Percentiles rank a stretch among this genome's conserved stretches.
These are phyloP conservation scores for Eucalyptus decipiens DNA, from an alignment of 345 rosid species.

Conservation along the genomic window DNA sequence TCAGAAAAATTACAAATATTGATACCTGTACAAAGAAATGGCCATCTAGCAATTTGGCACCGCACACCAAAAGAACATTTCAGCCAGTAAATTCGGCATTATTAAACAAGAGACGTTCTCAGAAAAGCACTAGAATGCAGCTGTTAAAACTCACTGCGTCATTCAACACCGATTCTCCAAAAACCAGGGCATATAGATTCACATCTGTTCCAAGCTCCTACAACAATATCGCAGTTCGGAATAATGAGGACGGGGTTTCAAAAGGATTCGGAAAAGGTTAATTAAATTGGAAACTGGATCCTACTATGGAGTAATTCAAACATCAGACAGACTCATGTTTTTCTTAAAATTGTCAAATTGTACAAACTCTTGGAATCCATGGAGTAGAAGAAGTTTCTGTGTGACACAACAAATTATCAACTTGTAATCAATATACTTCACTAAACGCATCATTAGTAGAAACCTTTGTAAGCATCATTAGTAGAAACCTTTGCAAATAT, in stretches of 20 bases:
- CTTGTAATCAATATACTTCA: neutral
- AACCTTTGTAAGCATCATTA: neutral
- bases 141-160: slow-evolving; percentile 71
- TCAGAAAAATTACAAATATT: neutral
- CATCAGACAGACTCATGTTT: neutral
- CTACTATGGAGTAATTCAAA: neutral
- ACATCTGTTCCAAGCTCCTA: slow-evolving; percentile 96
- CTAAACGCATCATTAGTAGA: neutral
- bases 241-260: neutral
- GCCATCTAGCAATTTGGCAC: slow-evolving; percentile 58
- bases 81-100: neutral
- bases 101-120: neutral
- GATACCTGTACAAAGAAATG: slow-evolving; percentile 93
- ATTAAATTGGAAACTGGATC: neutral
- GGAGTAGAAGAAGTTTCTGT: neutral
- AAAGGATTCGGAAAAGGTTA: neutral
- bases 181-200: slow-evolving; percentile 93
- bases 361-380: neutral
- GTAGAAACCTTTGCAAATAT: neutral
- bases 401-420: neutral
- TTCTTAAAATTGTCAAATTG: neutral
- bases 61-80: slow-evolving; percentile 1
- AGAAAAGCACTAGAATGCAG: neutral
- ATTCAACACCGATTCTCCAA: slow-evolving; percentile 97
- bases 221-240: neutral